Evolutionary conservation across 2,329 filamentous ascomycete species (phyloP).

Genomic region (Cercospora brassicicola): DNA sequence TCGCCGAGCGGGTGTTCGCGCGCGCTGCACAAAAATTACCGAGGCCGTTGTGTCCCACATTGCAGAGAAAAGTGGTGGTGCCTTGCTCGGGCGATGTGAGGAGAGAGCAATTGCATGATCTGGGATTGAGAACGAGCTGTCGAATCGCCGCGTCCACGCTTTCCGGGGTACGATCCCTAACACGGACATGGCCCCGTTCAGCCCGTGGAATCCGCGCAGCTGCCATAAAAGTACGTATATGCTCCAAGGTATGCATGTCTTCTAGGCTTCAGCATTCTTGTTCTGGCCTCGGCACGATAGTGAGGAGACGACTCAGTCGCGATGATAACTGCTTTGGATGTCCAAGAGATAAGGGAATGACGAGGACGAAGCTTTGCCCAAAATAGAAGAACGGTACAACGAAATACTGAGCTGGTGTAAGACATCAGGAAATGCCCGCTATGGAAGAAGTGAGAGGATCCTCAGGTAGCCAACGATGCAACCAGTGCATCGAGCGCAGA

Average conservation of each 20-base stretch:
- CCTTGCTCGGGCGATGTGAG: not conserved
- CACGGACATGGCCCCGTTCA: not conserved
- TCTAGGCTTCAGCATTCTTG: conserved; percentile 9
- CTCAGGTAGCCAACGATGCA: conserved; percentile 31
- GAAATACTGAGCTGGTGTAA: not conserved
- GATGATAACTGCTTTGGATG: not conserved
- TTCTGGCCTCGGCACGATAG: not conserved
- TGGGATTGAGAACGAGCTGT: conserved; percentile 13
- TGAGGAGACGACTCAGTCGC: not conserved
- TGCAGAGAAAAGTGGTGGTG: not conserved
- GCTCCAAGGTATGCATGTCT: conserved; percentile 1
- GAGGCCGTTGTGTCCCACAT: conserved; percentile 6
- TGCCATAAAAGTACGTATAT: not conserved
- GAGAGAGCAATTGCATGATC: not conserved
- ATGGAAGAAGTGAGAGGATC: not conserved
- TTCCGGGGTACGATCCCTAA: not conserved
- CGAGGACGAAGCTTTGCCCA: not conserved
- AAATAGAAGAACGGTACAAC: not conserved
- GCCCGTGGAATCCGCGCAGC: not conserved
- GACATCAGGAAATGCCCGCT: not conserved
- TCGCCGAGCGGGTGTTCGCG: not conserved
- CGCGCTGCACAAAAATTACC: not conserved
- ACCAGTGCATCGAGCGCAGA: conserved; percentile 39
- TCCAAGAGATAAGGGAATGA: not conserved
- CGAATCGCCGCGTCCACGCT: conserved; percentile 5